Base-by-base conservation (phyloP, 2,329 filamentous ascomycete species). In the Fusarium compactum region DNA sequence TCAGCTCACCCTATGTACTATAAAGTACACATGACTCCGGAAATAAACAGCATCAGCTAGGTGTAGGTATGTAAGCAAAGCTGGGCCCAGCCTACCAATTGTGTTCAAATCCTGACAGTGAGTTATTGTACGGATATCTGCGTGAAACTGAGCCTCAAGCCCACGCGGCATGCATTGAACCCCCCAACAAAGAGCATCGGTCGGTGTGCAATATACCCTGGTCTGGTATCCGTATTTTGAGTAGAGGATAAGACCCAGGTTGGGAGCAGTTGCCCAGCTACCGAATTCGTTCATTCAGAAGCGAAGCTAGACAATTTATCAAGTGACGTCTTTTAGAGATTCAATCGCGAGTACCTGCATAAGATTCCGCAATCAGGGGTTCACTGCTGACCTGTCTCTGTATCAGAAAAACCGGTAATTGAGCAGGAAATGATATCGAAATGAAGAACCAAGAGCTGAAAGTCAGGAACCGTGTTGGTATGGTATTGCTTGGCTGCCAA, bases 271-370 rank as follows among this genome's bases (percentile, higher is more conserved):
- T 52, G 48, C 18, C 48, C 30, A 29, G 25, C 18, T 40, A 57
- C 44, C 38, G 18, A 32, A 34, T 57, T 16, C 43, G 41, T 34
- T 34, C 38, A 34, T 34, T 34, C 38, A 41, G n/a, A 15, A 38
- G 8, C 15, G 40, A 38, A 44, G 29, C 50, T 43, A 25, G 32
- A 38, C n/a, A 14, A 20, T 43, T 53, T 24, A 25, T 43, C 34
- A 43, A 43, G 24, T 53, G 50, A 53, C 22, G 29, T 38, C 34
- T 55, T 40, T 45, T 9, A 18, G 18, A 46, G 8, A 41, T 32
- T 53, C 20, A 52, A 60, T 53, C 55, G 32, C 22, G 43, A 69
- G 66, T 62, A 69, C 65, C 66, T 69, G 66, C 66, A 69, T 69
- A 53, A 54, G 53, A 41, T 57, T 57, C 54, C 43, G 47, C 38